Conservation (phyloP, 257 asterid species). For the Gentiana macrophylla region DNA sequence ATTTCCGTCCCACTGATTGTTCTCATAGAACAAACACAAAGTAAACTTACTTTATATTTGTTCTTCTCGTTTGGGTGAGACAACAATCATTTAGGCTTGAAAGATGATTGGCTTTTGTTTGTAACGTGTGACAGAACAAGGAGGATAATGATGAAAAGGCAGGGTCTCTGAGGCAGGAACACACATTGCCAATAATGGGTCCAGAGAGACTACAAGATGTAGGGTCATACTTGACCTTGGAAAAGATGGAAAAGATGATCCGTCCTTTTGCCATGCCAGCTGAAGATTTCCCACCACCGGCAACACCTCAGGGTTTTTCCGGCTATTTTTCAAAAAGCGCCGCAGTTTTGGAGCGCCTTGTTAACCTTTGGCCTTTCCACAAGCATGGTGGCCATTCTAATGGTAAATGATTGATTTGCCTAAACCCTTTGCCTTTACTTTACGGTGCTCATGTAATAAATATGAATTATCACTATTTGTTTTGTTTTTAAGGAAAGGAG, state of each 20-base stretch:
- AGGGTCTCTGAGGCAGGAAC: conserved; percentile 71
- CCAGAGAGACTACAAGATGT: conserved; percentile 90
- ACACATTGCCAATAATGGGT: conserved; percentile 81
- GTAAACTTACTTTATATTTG: too few relatives aligned
- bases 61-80: too few relatives aligned
- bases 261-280: conserved; percentile 91
- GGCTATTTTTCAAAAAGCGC: conserved; percentile 95
- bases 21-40: too few relatives aligned
- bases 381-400: conserved; percentile 36
- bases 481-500: too few relatives aligned
- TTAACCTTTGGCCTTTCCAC: conserved; percentile 82
- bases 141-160: conserved; percentile 63
- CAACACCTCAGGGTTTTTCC: conserved; percentile 73
- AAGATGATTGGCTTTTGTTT: neutral
- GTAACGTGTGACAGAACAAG: conserved; percentile 4
- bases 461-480: too few relatives aligned
- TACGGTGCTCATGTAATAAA: too few relatives aligned
- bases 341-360: conserved; percentile 78
- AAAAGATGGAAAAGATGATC: conserved; percentile 71
- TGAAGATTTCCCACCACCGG: conserved; percentile 86
- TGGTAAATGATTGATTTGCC: conserved; percentile 25
- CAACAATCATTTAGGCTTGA: neutral
- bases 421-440: neutral
- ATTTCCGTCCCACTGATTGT: too few relatives aligned
- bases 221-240: conserved; percentile 60